Evolutionary conservation across 1,284 basidiomycete genomes (phyloP), one percentile per base, ranked within the genome.

Genomic region (Apiotrichum montevideense): DNA sequence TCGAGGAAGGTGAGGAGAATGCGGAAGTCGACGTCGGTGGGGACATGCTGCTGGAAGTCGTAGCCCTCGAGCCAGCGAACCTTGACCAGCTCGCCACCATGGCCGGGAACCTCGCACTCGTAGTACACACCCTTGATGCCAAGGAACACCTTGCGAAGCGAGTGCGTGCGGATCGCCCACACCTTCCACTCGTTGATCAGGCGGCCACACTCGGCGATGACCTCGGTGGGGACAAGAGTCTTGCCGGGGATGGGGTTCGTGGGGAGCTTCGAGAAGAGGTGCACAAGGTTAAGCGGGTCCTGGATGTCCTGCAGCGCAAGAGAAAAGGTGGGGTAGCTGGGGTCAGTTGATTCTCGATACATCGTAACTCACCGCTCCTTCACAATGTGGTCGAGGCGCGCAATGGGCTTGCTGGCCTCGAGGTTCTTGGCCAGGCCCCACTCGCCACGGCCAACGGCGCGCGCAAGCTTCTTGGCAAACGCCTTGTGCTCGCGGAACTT

Each of bases 91-190:
- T 98, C 90, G 64, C 92, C 94, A 80, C 90, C 85, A 50, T 72
- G 69, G 11, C 72, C 70, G 6, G 74, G 74, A 35, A 98, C 83
- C 72, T 96, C 90, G 11, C 91, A 93, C 78, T 98, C 95, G 78
- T 96, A 98, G 78, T 98, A 99, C 57, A 98, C 85, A 47, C 96
- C 96, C 78, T 98, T 98, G 78, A 99, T 97, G 51, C 92, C 95
- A 57, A 99, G 81, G 79, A 99, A 98, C 35, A 88, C 85, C 78
- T 97, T 97, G 58, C 88, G 85, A 43, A 98, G 81, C 8, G 88
- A 83, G 66, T 83, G 83, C 1, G 90, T 86, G 70, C 91, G 88
- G 85, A 98, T 93, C 50, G 96, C 83, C 78, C 95, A 98, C 43
- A 97, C 80, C 67, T 78, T 77, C 92, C 91, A 95, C 80, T 94